A percentile compares a stretch with the other conserved stretches of the same genome.
phyloP scores from a whole-genome alignment of 2,329 filamentous ascomycete genomes.

The Penicillium italicum region DNA sequence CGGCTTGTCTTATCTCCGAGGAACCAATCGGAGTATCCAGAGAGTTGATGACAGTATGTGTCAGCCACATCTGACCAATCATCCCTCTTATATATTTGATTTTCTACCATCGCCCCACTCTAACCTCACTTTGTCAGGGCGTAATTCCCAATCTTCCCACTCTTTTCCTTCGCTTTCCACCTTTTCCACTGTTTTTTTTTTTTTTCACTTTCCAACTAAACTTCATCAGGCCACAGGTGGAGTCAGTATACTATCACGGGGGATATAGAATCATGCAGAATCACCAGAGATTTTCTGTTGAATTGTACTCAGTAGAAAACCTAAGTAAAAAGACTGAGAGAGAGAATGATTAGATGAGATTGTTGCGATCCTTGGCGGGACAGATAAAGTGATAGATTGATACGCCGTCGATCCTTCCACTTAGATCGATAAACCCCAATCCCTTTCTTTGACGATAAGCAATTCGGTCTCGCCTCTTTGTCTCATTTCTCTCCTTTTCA shows the following conservation, averaged over 20 bases:
- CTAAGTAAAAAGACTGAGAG: neutral
- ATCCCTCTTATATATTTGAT: slow-evolving; percentile 21
- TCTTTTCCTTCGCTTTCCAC: neutral
- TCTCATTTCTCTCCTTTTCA: slow-evolving; percentile 4
- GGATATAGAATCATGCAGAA: slow-evolving; percentile 8
- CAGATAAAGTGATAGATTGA: slow-evolving; percentile 28
- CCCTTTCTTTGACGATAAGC: slow-evolving; percentile 15
- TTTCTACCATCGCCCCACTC: slow-evolving; percentile 23
- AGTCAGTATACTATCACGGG: slow-evolving; percentile 30
- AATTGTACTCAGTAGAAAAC: too few species aligned
- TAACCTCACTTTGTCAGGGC: slow-evolving; percentile 23
- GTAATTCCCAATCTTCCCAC: slow-evolving; percentile 16
- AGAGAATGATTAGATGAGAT: slow-evolving; percentile 25
- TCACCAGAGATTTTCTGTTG: neutral
- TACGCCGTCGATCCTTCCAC: slow-evolving; percentile 24
- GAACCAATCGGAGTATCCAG: slow-evolving; percentile 20
- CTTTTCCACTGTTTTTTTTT: neutral
- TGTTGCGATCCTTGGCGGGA: slow-evolving; percentile 9
- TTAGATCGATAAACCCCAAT: slow-evolving; percentile 28
- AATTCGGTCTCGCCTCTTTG: slow-evolving; percentile 1
- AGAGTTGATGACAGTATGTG: slow-evolving; percentile 21
- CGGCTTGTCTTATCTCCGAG: neutral
- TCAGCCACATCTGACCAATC: slow-evolving; percentile 20
- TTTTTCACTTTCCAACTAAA: slow-evolving; percentile 18
- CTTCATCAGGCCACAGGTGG: slow-evolving; percentile 28